Evolutionary conservation across 208 protist species (phyloP), one percentile per base, ranked within the genome.

Genomic region (Crithidia fasciculata): DNA sequence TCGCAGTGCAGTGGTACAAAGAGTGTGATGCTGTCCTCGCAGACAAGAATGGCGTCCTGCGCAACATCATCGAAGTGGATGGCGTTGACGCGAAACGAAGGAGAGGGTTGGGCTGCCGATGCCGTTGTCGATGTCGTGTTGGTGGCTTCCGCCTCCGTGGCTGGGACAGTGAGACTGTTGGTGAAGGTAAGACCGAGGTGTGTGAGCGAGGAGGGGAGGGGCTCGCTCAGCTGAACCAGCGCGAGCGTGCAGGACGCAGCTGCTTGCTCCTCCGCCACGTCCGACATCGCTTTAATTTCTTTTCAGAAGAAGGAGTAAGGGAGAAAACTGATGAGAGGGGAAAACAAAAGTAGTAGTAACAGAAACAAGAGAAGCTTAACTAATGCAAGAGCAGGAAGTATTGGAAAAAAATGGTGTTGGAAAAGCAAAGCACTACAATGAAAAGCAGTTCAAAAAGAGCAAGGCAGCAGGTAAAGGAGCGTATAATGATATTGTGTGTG

Each of bases 21-120:
- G n/a, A 79, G 67, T 0, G 74, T 79, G n/a, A 78, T 76, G 64
- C 57, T 59, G 15, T 83, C 73, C 45, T 83, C 74, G 61, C 72
- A 81, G 45, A 88, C 67, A 39, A 90, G 72, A 19, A 90, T 82
- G 40, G 83, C 78, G 45, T 90, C 86, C 45, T 81, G 78, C 2
- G 82, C 82, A 9, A 88, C 86, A 36, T 90, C 86, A 50, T 90
- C 86, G 39, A 90, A 60, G 67, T 77, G 82, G 6, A 90, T 74
- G 12, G 75, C 47, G 2, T 39, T 47, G 4, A 86, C 74, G 10
- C 63, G 68, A 49, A 81, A 74, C 12, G 83, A 76, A 5, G 60
- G 41, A 2, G 71, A 45, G 4, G 63, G 5, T 45, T 2, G 10
- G 7, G 53, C 7, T 45, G 40, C 5, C 44, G 50, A 5, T 50